Conservation (phyloP, 2,329 filamentous ascomycete genomes). For the Fragosphaeria purpurea region DNA sequence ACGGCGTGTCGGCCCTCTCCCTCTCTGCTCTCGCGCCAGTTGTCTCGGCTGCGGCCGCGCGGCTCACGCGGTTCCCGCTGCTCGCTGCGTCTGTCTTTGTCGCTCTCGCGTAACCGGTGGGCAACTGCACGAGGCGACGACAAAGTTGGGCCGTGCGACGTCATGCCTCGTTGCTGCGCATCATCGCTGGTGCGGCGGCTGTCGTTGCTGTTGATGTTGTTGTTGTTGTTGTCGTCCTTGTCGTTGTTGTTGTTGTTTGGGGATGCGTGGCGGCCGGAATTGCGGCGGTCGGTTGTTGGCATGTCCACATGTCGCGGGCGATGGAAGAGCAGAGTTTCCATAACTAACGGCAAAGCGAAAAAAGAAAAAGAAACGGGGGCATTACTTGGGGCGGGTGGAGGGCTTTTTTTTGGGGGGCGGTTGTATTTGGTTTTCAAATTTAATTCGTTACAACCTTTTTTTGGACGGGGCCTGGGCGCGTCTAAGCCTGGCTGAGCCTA, state of each 20-base stretch:
- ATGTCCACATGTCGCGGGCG: constrained; percentile 29
- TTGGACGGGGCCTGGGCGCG: too few relatives aligned
- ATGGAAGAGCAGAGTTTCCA: constrained; percentile 15
- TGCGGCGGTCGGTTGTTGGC: constrained; percentile 28
- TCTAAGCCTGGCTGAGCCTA: too few relatives aligned
- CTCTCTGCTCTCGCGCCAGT: neutral
- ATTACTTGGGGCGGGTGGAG: too few relatives aligned
- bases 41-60: constrained; percentile 16
- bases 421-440: neutral
- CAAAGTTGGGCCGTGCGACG: constrained; percentile 18
- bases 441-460: neutral
- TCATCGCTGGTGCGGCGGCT: constrained; percentile 25
- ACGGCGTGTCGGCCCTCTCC: neutral
- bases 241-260: neutral
- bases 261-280: constrained; percentile 17
- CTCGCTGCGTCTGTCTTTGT: constrained; percentile 14
- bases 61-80: constrained; percentile 2
- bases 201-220: constrained; percentile 17
- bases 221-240: neutral
- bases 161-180: constrained; percentile 23
- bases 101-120: constrained; percentile 15
- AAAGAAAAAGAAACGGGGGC: too few relatives aligned
- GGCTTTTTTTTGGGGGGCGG: neutral
- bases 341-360: constrained; percentile 12
- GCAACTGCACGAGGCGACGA: constrained; percentile 17